Percentiles rank a stretch among this genome's conserved stretches.
Evolutionary conservation across 306 rosid genomes (phyloP).

Genomic region (Pyrus pyrifolia): DNA sequence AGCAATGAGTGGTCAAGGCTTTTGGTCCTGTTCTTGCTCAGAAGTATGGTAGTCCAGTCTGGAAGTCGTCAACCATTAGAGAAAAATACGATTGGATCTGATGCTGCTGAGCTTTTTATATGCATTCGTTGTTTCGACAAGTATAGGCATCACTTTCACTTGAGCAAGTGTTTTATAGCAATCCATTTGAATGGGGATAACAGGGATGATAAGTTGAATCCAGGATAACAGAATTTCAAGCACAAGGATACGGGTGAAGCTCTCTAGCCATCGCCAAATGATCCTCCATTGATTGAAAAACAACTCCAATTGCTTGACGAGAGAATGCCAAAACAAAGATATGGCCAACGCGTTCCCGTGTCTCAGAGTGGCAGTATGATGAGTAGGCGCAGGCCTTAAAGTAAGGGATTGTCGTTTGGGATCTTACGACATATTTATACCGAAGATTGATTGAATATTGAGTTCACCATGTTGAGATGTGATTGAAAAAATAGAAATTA

Average conservation of each 20-base stretch:
- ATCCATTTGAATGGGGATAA: conserved; percentile 82
- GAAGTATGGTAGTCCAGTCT: too few species aligned
- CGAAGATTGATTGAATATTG: too few species aligned
- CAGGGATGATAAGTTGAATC: conserved; percentile 48
- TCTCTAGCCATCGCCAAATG: conserved; percentile 48
- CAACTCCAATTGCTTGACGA: conserved; percentile 60
- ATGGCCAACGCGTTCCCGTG: conserved; percentile 23
- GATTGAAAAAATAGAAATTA: too few species aligned
- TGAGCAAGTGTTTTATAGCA: conserved; percentile 75
- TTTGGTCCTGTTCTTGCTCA: too few species aligned
- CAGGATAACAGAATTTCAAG: conserved; percentile 54
- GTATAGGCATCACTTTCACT: conserved; percentile 35
- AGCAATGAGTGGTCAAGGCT: too few species aligned
- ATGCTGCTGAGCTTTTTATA: background rate
- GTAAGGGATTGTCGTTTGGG: background rate
- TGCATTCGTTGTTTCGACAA: conserved; percentile 9
- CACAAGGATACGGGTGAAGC: conserved; percentile 71
- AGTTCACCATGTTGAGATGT: too few species aligned
- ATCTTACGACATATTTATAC: background rate
- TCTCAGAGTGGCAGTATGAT: conserved; percentile 48
- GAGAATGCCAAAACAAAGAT: conserved; percentile 16
- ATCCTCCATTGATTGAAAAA: conserved; percentile 81
- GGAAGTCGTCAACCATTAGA: too few species aligned
- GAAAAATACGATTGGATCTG: background rate
- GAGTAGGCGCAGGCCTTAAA: conserved; percentile 25